Evolutionary conservation across 257 asterid species (phyloP).

Genomic region (Rubia yunnanensis): DNA sequence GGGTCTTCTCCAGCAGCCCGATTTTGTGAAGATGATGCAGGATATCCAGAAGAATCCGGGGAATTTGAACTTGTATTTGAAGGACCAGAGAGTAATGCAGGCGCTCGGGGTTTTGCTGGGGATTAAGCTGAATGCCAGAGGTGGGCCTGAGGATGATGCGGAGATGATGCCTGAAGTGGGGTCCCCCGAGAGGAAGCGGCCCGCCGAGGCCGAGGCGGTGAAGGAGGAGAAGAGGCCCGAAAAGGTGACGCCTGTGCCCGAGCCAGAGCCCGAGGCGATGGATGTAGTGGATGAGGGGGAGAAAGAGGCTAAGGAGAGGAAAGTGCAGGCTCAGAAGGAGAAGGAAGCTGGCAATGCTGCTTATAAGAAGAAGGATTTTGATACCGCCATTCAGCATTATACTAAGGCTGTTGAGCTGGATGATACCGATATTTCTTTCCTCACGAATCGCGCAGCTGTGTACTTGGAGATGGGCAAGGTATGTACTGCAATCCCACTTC

Average conservation of each 20-base stretch:
- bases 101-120: constrained; percentile 74
- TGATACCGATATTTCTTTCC: constrained; percentile 73
- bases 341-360: constrained; percentile 86
- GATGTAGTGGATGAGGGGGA: constrained; percentile 46
- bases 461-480: constrained; percentile 93
- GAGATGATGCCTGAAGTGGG: constrained; percentile 34
- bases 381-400: constrained; percentile 67
- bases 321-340: constrained; percentile 59
- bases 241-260: constrained; percentile 17
- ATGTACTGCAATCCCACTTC: neutral
- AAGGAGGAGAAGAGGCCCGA: constrained; percentile 50
- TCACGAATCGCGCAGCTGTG: constrained; percentile 92
- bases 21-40: constrained; percentile 74
- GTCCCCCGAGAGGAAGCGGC: constrained; percentile 44
- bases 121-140: constrained; percentile 46
- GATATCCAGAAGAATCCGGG: constrained; percentile 74
- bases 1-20: constrained; percentile 59
- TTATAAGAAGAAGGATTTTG: constrained; percentile 88
- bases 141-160: constrained; percentile 34
- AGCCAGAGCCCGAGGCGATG: constrained; percentile 44
- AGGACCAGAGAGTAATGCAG: constrained; percentile 86
- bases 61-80: constrained; percentile 54
- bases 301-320: constrained; percentile 45
- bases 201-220: constrained; percentile 34
- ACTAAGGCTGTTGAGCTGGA: constrained; percentile 63